Evolutionary conservation across 2,329 filamentous ascomycete genomes (phyloP).

Genomic region (Neonectria hederae): DNA sequence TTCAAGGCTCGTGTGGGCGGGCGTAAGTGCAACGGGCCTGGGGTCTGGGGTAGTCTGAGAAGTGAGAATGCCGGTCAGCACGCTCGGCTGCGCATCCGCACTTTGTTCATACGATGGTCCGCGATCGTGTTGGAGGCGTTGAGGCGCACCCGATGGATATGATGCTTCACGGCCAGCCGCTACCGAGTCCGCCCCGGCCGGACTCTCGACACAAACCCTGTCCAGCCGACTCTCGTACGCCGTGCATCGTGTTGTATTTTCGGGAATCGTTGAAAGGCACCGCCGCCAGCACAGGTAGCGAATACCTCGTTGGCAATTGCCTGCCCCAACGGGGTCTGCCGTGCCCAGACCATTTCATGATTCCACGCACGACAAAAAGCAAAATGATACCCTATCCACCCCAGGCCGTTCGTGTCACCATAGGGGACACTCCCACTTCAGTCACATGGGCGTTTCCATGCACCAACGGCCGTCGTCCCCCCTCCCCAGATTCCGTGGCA

Average conservation of each 20-base stretch:
- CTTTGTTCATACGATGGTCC: slow-evolving; percentile 15
- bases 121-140: slow-evolving; percentile 24
- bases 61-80: slow-evolving; percentile 23
- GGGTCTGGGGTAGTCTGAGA: slow-evolving; percentile 19
- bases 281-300: slow-evolving; percentile 30
- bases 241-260: slow-evolving; percentile 27
- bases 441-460: slow-evolving; percentile 41
- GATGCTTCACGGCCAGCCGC: slow-evolving; percentile 12
- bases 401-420: slow-evolving; percentile 39
- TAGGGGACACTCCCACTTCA: slow-evolving; percentile 38
- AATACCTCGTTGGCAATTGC: slow-evolving; percentile 22
- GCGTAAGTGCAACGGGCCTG: slow-evolving; percentile 17
- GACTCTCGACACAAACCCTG: slow-evolving; percentile 17
- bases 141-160: slow-evolving; percentile 15
- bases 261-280: slow-evolving; percentile 28
- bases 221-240: slow-evolving; percentile 18
- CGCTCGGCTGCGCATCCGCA: slow-evolving; percentile 16
- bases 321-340: neutral
- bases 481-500: slow-evolving; percentile 18
- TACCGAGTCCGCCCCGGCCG: slow-evolving; percentile 21
- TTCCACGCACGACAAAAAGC: slow-evolving; percentile 32
- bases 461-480: slow-evolving; percentile 25
- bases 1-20: slow-evolving; percentile 15
- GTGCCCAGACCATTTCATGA: slow-evolving; percentile 18
- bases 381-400: slow-evolving; percentile 36